Conservation (phyloP, 805 yeast species). For the Candida multigemmis region DNA sequence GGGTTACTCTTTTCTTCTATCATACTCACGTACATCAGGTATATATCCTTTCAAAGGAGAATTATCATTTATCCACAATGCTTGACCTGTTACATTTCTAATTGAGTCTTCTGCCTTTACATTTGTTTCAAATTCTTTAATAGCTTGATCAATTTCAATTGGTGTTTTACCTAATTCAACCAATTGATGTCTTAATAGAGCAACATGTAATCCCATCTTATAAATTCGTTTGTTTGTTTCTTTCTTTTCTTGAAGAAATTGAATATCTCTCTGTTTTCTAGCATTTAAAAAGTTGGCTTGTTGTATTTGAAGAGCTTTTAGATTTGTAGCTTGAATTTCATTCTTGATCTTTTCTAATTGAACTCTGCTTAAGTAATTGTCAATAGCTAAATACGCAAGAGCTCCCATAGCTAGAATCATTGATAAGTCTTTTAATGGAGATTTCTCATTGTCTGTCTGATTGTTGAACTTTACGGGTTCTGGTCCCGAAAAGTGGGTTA, state of each 20-base stretch:
- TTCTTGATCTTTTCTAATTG: constrained; percentile 23
- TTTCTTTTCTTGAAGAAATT: constrained; percentile 43
- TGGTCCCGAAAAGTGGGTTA: not conserved
- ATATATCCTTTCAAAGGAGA: constrained; percentile 39
- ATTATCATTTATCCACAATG: constrained; percentile 52
- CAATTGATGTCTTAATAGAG: constrained; percentile 54
- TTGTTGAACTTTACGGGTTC: not conserved
- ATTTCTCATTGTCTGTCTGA: not conserved
- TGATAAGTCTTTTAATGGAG: constrained; percentile 29
- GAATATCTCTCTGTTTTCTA: constrained; percentile 43
- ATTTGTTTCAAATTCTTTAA: constrained; percentile 45
- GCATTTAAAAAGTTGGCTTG: constrained; percentile 43
- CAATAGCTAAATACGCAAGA: constrained; percentile 41
- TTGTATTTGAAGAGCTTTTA: constrained; percentile 28
- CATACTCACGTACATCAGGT: constrained; percentile 58
- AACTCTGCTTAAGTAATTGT: constrained; percentile 36
- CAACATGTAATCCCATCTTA: constrained; percentile 62
- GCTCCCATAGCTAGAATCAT: constrained; percentile 33
- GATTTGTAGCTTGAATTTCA: constrained; percentile 27
- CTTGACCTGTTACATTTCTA: constrained; percentile 46
- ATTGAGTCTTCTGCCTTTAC: constrained; percentile 51
- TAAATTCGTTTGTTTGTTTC: constrained; percentile 37
- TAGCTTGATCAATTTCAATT: constrained; percentile 41
- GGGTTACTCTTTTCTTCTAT: constrained; percentile 17
- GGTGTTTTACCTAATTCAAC: constrained; percentile 52